Evolutionary conservation across 441 rosid species (phyloP), one percentile per base, ranked within the genome.

Genomic region (Syzygium syzygioides): DNA sequence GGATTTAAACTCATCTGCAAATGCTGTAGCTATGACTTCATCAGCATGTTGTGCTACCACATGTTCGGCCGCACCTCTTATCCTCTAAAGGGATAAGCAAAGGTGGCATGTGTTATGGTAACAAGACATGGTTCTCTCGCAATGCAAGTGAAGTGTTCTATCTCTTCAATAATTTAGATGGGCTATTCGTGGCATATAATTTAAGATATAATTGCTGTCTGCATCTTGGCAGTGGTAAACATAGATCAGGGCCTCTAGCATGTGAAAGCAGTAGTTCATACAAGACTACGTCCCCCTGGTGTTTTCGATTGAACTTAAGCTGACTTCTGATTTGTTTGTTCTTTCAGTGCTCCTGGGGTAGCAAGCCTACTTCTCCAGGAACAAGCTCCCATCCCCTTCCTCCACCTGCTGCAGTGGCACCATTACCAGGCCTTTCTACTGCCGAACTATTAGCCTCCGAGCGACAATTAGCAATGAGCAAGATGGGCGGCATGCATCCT

Each of bases 331-430:
- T 45, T 85, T 54, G 23, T 85, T 68, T 26, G 55, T 56, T 71
- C 57, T 79, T 90, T 88, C 87, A 98, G 99, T 98, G 98, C 91
- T 96, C 98, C 55, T 96, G 96, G 98, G 99, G 98, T 25, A 97
- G 94, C 92, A 97, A 97, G 90, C 99, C 98, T 10, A 97, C 96
- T 25, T 98, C 96, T 19, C 94, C 96, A 10, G 99, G 99, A 48
- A 95, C 97, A 55, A 94, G 94, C 90, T 97, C 98, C 87, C 97
- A 95, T 92, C 99, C 99, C 30, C 96, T 96, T 85, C 98, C 99
- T 20, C 96, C 99, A 6, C 99, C 99, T n/a, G 95, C 93, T 71
- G 96, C 96, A n/a, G 80, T 64, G 3, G 93, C 94, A 83, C 93
- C 95, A 55, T 66, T 95, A 87, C 94, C 94, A 1, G 98, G 99